phyloP scores from a whole-genome alignment of 345 rosid species.

The Gossypioides kirkii region DNA sequence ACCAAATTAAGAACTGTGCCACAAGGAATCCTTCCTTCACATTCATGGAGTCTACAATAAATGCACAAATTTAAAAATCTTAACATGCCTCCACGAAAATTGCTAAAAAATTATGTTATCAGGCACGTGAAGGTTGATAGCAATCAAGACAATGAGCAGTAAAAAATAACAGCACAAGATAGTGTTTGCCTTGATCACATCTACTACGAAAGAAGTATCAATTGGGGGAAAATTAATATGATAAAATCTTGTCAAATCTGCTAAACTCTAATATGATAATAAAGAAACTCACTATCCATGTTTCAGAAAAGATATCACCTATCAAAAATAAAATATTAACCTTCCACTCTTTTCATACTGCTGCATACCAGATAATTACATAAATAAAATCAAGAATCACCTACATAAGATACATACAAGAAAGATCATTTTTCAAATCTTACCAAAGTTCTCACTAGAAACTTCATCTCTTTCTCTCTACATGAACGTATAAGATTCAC shows the following conservation, averaged over 20 bases:
- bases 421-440: constrained; percentile 15
- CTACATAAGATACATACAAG: not conserved
- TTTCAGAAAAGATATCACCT: not conserved
- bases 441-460: constrained; percentile 85
- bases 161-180: not conserved
- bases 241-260: not conserved
- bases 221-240: not conserved
- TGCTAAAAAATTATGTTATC: not conserved
- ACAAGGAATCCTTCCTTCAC: not conserved
- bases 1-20: not conserved
- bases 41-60: not conserved
- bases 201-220: not conserved
- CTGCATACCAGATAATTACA: not conserved
- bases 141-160: not conserved
- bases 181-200: not conserved
- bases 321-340: not conserved
- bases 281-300: not conserved
- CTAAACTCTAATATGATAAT: not conserved
- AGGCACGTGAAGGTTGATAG: not conserved
- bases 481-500: constrained; percentile 78
- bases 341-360: not conserved
- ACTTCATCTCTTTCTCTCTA: constrained; percentile 87
- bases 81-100: not conserved
- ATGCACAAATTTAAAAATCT: not conserved
- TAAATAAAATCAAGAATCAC: not conserved